These are phyloP conservation scores for Lichtheimia ornata DNA, from an alignment of 371 early-diverging fungal species.

Conservation along the genomic window DNA sequence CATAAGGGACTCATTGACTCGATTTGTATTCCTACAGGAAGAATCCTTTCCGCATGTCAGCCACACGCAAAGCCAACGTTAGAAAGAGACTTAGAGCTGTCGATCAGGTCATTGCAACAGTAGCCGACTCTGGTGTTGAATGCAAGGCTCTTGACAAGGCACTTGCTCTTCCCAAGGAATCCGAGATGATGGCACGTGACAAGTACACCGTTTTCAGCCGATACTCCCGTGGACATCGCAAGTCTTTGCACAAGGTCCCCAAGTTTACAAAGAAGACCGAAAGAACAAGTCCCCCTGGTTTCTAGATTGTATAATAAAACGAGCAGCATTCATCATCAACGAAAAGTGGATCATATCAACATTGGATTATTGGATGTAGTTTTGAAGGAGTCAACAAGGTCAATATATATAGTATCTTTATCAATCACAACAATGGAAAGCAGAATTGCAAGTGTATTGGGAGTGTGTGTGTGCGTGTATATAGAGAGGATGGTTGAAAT, in stretches of 20 bases:
- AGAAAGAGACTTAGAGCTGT: constrained; percentile 90
- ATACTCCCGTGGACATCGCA: constrained; percentile 79
- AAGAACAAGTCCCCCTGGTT: constrained; percentile 80
- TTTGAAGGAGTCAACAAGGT: too few species aligned
- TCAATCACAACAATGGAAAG: too few species aligned
- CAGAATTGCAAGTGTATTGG: too few species aligned
- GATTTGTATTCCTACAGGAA: constrained; percentile 46
- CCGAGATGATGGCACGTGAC: constrained; percentile 84
- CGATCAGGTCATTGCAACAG: constrained; percentile 84
- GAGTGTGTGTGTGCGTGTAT: too few species aligned
- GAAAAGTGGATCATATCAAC: too few species aligned
- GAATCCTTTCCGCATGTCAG: constrained; percentile 83
- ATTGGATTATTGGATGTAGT: too few species aligned
- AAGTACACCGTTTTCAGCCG: constrained; percentile 94
- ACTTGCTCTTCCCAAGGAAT: constrained; percentile 76
- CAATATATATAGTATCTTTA: too few species aligned
- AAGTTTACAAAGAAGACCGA: constrained; percentile 91
- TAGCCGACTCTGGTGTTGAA: constrained; percentile 85
- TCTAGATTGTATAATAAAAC: constrained; percentile 38
- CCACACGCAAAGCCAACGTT: constrained; percentile 92
- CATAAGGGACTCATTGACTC: background rate
- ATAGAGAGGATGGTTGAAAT: background rate
- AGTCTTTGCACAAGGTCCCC: constrained; percentile 95
- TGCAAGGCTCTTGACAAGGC: constrained; percentile 83
- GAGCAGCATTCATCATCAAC: too few species aligned